phyloP scores from a whole-genome alignment of 768 basidiomycete genomes.

The Hypsizygus marmoreus region DNA sequence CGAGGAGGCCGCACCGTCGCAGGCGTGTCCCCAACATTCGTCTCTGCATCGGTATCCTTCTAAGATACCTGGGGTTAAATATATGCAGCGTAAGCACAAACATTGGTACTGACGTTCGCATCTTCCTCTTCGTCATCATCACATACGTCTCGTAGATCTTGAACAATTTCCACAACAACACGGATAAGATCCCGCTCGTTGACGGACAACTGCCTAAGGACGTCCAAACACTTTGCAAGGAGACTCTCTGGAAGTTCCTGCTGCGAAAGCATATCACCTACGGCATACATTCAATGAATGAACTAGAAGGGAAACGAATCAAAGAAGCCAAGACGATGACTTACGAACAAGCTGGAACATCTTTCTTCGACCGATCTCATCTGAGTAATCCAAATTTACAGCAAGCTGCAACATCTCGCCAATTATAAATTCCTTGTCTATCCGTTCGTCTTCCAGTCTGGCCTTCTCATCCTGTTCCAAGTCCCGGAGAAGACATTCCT shows the following conservation, averaged over 20 bases:
- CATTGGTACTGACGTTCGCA: constrained; percentile 16
- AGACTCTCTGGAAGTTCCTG: constrained; percentile 68
- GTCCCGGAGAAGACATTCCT: constrained; percentile 24
- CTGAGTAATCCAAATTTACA: constrained; percentile 82
- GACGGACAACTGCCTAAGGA: constrained; percentile 69
- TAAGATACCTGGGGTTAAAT: constrained; percentile 6
- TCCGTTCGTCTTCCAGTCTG: constrained; percentile 46
- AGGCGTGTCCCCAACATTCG: constrained; percentile 30
- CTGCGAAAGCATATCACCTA: constrained; percentile 82
- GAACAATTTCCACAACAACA: constrained; percentile 85
- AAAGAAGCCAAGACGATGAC: constrained; percentile 39
- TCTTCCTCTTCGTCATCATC: constrained; percentile 43
- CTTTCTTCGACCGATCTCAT: constrained; percentile 87
- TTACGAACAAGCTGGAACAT: constrained; percentile 85
- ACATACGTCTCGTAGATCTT: constrained; percentile 68
- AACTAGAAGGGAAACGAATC: constrained; percentile 1
- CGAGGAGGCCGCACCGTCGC: constrained; percentile 22
- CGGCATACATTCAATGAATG: background rate
- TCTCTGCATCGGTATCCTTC: constrained; percentile 23
- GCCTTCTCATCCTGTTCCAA: constrained; percentile 36
- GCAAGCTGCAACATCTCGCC: constrained; percentile 81
- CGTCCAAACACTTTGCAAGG: constrained; percentile 78
- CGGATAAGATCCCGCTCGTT: constrained; percentile 86
- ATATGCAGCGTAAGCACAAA: background rate
- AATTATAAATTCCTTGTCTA: constrained; percentile 67